Base-by-base conservation (phyloP, 2,329 filamentous ascomycete species). In the Mycosphaerelloides madeirae region DNA sequence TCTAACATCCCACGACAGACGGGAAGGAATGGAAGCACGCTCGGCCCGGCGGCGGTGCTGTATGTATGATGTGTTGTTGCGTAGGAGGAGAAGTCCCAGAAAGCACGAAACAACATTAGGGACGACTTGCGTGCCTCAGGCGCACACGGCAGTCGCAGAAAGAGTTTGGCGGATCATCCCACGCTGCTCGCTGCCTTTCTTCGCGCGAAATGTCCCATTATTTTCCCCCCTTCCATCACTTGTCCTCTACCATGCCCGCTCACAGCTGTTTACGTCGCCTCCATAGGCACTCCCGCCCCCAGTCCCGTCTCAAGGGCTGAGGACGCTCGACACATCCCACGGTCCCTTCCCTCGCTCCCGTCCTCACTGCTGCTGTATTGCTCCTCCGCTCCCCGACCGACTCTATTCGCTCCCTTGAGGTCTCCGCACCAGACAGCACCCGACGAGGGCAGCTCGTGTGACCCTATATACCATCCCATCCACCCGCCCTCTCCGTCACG, bases 231-330 rank as follows among this genome's bases (percentile, higher is more conserved):
- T 31, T 29, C 41, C 18, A 6, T n/a, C 12, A 29, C 12, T 19
- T 38, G n/a, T n/a, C n/a, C n/a, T n/a, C n/a, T n/a, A 62, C 51
- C 44, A 62, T 62, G 59, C 50, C 52, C 33, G 35, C 50, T 43
- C 55, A 48, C 61, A 59, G 60, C 62, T 41, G n/a, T 15, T 18
- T 12, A 19, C 33, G 33, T 12, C 33, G 33, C 33, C 33, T 14
- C 16, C 33, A 8, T 6, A 19, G 33, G n/a, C 33, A n/a, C 61
- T 59, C 66, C 56, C 65, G 63, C 66, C 67, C 68, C 68, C 70
- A 70, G 68, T 67, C 68, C 67, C 68, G 69, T 69, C 68, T 66
- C 64, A 69, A 70, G 65, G 69, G 70, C 66, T 74, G 71, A 74
- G 47, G 52, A 62, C 60, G 51, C 49, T 55, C 36, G 47, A 18